Evolutionary conservation across 2,329 filamentous ascomycete species (phyloP).

Genomic region (Penicillium hordei): DNA sequence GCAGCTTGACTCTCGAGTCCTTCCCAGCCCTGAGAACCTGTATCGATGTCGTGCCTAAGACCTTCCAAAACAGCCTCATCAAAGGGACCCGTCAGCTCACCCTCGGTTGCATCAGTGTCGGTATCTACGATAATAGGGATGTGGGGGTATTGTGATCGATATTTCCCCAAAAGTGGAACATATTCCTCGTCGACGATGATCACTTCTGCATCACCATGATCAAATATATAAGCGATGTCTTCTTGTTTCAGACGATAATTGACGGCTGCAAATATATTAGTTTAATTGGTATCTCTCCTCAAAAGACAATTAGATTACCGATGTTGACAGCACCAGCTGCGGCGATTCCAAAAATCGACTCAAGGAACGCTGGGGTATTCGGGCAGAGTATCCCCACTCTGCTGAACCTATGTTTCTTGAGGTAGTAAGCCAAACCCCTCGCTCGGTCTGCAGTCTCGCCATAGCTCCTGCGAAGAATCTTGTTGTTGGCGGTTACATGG

Average conservation of each 20-base stretch:
- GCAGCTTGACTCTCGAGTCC: constrained; percentile 68
- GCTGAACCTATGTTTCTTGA: constrained; percentile 70
- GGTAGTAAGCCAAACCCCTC: constrained; percentile 81
- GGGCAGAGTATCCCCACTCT: constrained; percentile 83
- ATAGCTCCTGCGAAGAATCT: constrained; percentile 74
- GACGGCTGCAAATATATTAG: constrained; percentile 47
- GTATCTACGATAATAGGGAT: constrained; percentile 76
- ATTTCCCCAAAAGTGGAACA: constrained; percentile 66
- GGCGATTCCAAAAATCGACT: constrained; percentile 82
- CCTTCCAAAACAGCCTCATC: constrained; percentile 82
- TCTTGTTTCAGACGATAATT: constrained; percentile 77
- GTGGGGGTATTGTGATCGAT: constrained; percentile 58
- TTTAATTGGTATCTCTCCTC: constrained; percentile 31
- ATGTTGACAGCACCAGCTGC: constrained; percentile 79
- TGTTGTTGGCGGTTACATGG: constrained; percentile 77
- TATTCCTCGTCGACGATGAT: constrained; percentile 89
- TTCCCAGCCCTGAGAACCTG: constrained; percentile 70
- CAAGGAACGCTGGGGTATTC: constrained; percentile 93
- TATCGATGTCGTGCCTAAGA: constrained; percentile 66
- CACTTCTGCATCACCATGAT: constrained; percentile 79
- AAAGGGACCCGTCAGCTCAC: constrained; percentile 73
- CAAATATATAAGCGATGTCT: constrained; percentile 88
- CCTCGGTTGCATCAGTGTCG: constrained; percentile 76
- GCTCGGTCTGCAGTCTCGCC: constrained; percentile 80
- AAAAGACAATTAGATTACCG: constrained; percentile 34